Evolutionary conservation across 2,329 filamentous ascomycete genomes (phyloP), one percentile per base, ranked within the genome.

Genomic region (Alternaria angustiovoidea): DNA sequence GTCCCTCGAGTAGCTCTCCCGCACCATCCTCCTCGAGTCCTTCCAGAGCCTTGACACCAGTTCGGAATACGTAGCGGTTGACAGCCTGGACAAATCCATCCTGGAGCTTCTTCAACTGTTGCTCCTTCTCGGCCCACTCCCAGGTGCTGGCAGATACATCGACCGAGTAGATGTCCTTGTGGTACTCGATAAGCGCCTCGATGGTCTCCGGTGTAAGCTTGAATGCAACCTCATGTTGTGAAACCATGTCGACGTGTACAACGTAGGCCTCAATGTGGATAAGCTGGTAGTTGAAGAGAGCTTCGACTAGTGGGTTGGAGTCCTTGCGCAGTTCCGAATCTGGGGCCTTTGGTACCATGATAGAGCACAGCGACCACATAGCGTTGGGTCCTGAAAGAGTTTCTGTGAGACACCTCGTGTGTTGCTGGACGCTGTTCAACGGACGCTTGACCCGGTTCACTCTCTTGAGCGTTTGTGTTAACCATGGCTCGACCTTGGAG

Each of bases 191-290:
- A 66, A 99, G 87, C 53, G 91, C 83, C 74, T 97, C 93, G 81
- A 99, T 99, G 63, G 94, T 93, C 78, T 98, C 95, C 59, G 90
- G 88, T 24, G 94, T 98, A 75, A 99, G 87, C 87, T 99, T 99
- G 87, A 94, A 98, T 69, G 94, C 95, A 75, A 99, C 93, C 83
- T 98, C 95, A 79, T 96, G 95, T 81, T 94, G 91, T 74, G 96
- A 88, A 61, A 99, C 94, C 93, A 98, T 97, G 83, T 99, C 95
- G 80, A 99, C 93, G 80, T 98, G 94, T 63, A 99, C 95, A 71
- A 98, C 94, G 79, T 99, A 99, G 53, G 95, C 95, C 82, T 98
- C 94, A 71, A 98, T 84, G 78, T 97, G 93, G 75, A 97, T 84
- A 76, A 97, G 87, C 83, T 96, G 91, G 81, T 94, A 95, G 86